Evolutionary conservation across 768 basidiomycete genomes (phyloP).

Genomic region (Gelatoporia subvermispora): DNA sequence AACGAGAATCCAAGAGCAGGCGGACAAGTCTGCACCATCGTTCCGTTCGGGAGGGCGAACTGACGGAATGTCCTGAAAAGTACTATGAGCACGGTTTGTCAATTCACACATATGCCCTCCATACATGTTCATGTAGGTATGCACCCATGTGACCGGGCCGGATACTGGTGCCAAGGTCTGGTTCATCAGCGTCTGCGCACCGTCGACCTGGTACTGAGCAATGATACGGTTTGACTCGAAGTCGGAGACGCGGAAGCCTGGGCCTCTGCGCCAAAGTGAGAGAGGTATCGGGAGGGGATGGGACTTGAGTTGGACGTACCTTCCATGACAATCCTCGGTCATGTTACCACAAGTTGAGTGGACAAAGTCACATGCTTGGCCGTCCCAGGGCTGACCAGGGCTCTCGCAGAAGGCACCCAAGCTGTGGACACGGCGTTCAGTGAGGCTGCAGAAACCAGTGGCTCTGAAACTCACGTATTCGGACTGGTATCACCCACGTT

Average conservation of each 20-base stretch:
- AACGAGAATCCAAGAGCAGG: conserved; percentile 74
- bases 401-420: conserved; percentile 74
- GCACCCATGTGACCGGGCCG: conserved; percentile 67
- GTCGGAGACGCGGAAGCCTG: conserved; percentile 70
- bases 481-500: conserved; percentile 79
- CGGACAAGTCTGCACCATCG: conserved; percentile 67
- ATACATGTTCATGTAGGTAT: conserved; percentile 66
- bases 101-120: conserved; percentile 13
- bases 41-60: conserved; percentile 64
- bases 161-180: conserved; percentile 37
- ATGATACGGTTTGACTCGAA: conserved; percentile 75
- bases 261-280: conserved; percentile 43
- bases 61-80: conserved; percentile 53
- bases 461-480: conserved; percentile 55
- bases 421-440: conserved; percentile 26
- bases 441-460: background rate
- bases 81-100: background rate
- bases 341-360: conserved; percentile 73
- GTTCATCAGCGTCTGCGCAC: conserved; percentile 62
- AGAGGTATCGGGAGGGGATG: background rate
- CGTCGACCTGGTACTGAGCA: conserved; percentile 63
- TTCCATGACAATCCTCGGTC: conserved; percentile 64
- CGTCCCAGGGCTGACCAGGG: conserved; percentile 64
- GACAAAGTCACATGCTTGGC: conserved; percentile 62
- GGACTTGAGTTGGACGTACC: conserved; percentile 43